A percentile compares a stretch with the other conserved stretches of the same genome.
phyloP scores from a whole-genome alignment of 2,329 filamentous ascomycete genomes.

The Pochonia chlamydosporia region DNA sequence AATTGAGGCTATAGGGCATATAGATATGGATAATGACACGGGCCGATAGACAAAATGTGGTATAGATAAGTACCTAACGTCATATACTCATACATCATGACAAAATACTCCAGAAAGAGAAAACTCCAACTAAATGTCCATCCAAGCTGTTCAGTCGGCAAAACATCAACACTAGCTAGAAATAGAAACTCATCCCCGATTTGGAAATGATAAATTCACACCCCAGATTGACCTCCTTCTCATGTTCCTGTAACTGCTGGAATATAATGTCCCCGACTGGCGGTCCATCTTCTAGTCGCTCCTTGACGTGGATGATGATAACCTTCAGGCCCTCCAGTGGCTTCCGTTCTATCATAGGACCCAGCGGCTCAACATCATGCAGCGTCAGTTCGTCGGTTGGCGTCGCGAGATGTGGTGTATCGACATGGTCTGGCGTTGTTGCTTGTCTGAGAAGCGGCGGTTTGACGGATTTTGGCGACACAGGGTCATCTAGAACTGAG shows the following conservation, averaged over 20 bases:
- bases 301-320: slow-evolving; percentile 92
- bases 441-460: slow-evolving; percentile 15
- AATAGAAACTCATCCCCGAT: slow-evolving; percentile 54
- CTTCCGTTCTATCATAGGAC: slow-evolving; percentile 16
- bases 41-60: slow-evolving; percentile 5
- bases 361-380: slow-evolving; percentile 27
- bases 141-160: too few relatives aligned
- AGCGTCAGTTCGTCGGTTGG: slow-evolving; percentile 42
- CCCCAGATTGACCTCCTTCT: slow-evolving; percentile 60
- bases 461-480: slow-evolving; percentile 46
- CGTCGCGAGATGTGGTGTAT: slow-evolving; percentile 39
- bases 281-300: slow-evolving; percentile 69
- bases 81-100: slow-evolving; percentile 7
- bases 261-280: slow-evolving; percentile 61
- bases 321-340: slow-evolving; percentile 70
- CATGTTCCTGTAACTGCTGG: slow-evolving; percentile 60
- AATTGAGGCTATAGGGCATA: slow-evolving; percentile 2
- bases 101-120: too few relatives aligned
- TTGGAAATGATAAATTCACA: slow-evolving; percentile 73
- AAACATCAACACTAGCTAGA: slow-evolving; percentile 27
- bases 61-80: background rate
- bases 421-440: slow-evolving; percentile 6
- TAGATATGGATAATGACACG: too few relatives aligned
- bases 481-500: slow-evolving; percentile 33
- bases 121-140: background rate